Evolutionary conservation across 2,329 filamentous ascomycete species (phyloP), one percentile per base, ranked within the genome.

Genomic region (Ophiostoma piceae): DNA sequence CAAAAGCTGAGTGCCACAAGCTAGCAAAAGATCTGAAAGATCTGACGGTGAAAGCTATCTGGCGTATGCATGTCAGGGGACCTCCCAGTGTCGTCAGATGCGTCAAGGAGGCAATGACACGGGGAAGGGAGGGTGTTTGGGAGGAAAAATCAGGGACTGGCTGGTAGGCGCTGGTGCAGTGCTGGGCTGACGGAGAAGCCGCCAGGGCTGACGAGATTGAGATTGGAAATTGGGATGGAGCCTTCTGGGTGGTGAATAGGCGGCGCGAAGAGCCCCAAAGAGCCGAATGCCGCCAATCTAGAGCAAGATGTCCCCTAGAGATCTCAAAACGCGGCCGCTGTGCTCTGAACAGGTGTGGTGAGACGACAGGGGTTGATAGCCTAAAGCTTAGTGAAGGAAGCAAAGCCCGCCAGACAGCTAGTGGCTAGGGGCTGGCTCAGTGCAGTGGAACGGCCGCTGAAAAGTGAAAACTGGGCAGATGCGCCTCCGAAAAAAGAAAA

Each of bases 51-150:
- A 9, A 37, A 37, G 60, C 60, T 39, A 39, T 26, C 35, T n/a
- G 35, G 35, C 35, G 35, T 65, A 22, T 65, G 62, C 35, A 19
- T 65, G 19, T 19, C 62, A 16, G 32, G 19, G 22, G 35, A 39
- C 37, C 32, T 32, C 32, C 9, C 29, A 37, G 60, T 65, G 62
- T 64, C 62, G 62, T 65, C 62, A 37, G 62, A 65, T 65, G 62
- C 62, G 62, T 37, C 62, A 22, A 65, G 62, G 62, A 65, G 60
- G 35, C 60, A 32, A 32, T 16, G 43, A 65, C 26, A 62, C 57
- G 57, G 62, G 35, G 35, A 39, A 39, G 62, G 57, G 62, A 65
- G 35, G 32, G 62, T 65, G 62, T 65, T 39, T 65, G 62, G 32
- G 35, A 39, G 35, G 32, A 19, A 65, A 37, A 65, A 5, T 37